A percentile compares a stretch with the other conserved stretches of the same genome.
Conservation (phyloP, 768 basidiomycete genomes). For the Mycena venus region DNA sequence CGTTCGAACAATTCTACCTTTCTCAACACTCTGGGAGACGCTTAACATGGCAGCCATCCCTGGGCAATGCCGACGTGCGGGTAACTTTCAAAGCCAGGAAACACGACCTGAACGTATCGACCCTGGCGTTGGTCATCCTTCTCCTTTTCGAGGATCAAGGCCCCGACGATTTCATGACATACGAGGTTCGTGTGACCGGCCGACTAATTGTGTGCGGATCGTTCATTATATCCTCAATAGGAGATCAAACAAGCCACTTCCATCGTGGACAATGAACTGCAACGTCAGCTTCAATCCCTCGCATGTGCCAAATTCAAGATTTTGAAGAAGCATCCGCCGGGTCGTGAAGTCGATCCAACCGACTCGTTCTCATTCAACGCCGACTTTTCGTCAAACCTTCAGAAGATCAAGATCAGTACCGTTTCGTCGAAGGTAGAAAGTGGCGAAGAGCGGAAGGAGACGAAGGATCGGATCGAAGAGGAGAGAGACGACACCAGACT, state of each 20-base stretch:
- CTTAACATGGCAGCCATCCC: constrained; percentile 91
- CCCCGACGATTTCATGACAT: constrained; percentile 80
- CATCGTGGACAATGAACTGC: constrained; percentile 83
- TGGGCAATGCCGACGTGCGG: constrained; percentile 92
- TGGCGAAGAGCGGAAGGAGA: constrained; percentile 90
- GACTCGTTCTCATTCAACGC: constrained; percentile 94
- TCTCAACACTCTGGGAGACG: constrained; percentile 90
- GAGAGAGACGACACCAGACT: constrained; percentile 89
- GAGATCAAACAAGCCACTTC: constrained; percentile 84
- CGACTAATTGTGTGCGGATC: not conserved
- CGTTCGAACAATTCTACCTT: constrained; percentile 92
- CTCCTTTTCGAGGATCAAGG: constrained; percentile 84
- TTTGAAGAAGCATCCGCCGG: constrained; percentile 90
- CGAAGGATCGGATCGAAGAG: constrained; percentile 90
- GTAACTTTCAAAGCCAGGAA: constrained; percentile 82
- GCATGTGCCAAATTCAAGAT: constrained; percentile 96
- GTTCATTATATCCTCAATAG: constrained; percentile 57
- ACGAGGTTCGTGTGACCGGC: constrained; percentile 65
- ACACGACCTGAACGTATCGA: constrained; percentile 95
- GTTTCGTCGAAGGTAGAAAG: constrained; percentile 91
- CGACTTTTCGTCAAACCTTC: constrained; percentile 83
- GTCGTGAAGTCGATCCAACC: constrained; percentile 79
- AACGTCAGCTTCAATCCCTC: constrained; percentile 94
- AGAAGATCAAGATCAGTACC: constrained; percentile 94
- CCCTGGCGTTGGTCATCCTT: constrained; percentile 88